Evolutionary conservation across 73 alveolate genomes (phyloP).

Genomic region (Uronychia binucleata): DNA sequence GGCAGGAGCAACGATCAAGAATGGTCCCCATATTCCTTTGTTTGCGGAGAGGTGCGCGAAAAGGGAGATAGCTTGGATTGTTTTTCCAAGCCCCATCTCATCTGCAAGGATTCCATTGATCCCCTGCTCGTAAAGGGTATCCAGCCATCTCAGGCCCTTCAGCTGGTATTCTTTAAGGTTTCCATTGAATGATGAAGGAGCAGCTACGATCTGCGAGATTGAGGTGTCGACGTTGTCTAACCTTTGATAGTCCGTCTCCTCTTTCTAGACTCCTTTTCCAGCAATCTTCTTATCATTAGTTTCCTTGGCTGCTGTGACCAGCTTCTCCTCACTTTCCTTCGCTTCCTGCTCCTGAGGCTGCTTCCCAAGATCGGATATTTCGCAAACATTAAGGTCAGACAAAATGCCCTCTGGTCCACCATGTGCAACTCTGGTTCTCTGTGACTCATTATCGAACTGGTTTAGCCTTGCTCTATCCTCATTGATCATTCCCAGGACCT

Average conservation of each 20-base stretch:
- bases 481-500: slow-evolving; percentile 79
- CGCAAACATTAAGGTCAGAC: not conserved
- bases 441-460: slow-evolving; percentile 76
- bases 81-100: slow-evolving; percentile 99
- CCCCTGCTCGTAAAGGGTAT: slow-evolving; percentile 95
- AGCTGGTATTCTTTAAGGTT: slow-evolving; percentile 95
- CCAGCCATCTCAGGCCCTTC: slow-evolving; percentile 99
- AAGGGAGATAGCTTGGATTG: slow-evolving; percentile 97
- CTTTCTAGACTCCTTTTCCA: slow-evolving; percentile 32
- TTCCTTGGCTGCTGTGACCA: slow-evolving; percentile 46
- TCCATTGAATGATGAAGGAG: slow-evolving; percentile 94
- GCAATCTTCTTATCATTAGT: not conserved
- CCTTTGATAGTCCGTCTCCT: slow-evolving; percentile 55
- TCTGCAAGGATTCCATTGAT: slow-evolving; percentile 99
- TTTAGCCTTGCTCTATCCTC: slow-evolving; percentile 80
- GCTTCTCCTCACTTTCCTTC: slow-evolving; percentile 36
- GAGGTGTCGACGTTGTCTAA: slow-evolving; percentile 91
- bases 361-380: not conserved
- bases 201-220: slow-evolving; percentile 78
- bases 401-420: slow-evolving; percentile 54
- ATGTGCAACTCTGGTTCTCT: slow-evolving; percentile 49
- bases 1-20: slow-evolving; percentile 94
- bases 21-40: slow-evolving; percentile 98
- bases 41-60: slow-evolving; percentile 89
- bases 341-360: not conserved